A percentile compares a stretch with the other conserved stretches of the same genome.
These are phyloP conservation scores for Lavandula angustifolia DNA, from an alignment of 257 asterid species.

Conservation along the genomic window DNA sequence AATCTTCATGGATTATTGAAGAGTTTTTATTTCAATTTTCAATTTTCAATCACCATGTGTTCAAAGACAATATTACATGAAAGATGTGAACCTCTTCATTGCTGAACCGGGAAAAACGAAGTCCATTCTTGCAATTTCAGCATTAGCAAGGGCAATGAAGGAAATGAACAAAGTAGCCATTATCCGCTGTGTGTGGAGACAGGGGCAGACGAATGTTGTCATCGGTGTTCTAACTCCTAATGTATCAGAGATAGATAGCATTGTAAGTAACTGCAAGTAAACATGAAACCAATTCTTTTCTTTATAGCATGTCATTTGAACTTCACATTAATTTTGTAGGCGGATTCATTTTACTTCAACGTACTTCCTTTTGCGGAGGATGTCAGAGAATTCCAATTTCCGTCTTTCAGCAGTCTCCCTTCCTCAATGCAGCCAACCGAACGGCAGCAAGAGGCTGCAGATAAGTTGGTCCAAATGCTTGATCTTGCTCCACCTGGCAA, in stretches of 20 bases:
- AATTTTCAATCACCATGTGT: slow-evolving; percentile 26
- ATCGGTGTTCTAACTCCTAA: slow-evolving; percentile 85
- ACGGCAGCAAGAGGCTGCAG: slow-evolving; percentile 83
- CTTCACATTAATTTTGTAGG: slow-evolving; percentile 45
- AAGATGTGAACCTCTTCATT: slow-evolving; percentile 87
- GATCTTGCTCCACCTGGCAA: slow-evolving; percentile 80
- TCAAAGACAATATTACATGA: slow-evolving; percentile 83
- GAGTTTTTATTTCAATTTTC: slow-evolving; percentile 33
- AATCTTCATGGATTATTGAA: slow-evolving; percentile 14
- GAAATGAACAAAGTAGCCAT: slow-evolving; percentile 86
- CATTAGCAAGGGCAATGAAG: slow-evolving; percentile 91
- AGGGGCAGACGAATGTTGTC: slow-evolving; percentile 88
- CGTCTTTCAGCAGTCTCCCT: slow-evolving; percentile 85
- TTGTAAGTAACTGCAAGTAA: slow-evolving; percentile 51
- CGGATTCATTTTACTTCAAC: slow-evolving; percentile 94
- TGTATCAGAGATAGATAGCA: slow-evolving; percentile 62
- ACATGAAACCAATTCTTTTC: not conserved
- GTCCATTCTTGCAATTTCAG: slow-evolving; percentile 77
- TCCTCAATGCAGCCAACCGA: slow-evolving; percentile 78
- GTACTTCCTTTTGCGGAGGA: slow-evolving; percentile 98
- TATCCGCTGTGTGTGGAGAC: slow-evolving; percentile 97
- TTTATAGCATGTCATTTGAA: slow-evolving; percentile 12
- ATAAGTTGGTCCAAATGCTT: slow-evolving; percentile 82
- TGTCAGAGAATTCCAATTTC: slow-evolving; percentile 93
- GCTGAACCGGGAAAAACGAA: slow-evolving; percentile 83